These are phyloP conservation scores for Corinectria fuckeliana DNA, from an alignment of 2,329 filamentous ascomycete species.

Conservation along the genomic window DNA sequence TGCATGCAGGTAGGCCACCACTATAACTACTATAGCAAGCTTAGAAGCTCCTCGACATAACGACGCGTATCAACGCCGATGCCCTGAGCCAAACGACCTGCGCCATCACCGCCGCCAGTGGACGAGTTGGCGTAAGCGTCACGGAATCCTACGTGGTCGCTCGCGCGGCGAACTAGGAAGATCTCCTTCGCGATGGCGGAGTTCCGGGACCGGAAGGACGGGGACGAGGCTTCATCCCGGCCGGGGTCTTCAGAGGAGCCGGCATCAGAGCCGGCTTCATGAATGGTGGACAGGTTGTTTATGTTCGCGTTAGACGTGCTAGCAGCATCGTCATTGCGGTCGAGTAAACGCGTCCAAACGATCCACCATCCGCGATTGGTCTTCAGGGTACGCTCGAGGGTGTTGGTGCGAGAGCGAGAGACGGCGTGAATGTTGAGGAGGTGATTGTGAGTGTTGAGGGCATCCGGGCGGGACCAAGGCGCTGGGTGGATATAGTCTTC, in stretches of 20 bases:
- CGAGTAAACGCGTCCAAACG: slow-evolving; percentile 66
- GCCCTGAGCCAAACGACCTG: slow-evolving; percentile 69
- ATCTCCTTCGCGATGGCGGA: slow-evolving; percentile 60
- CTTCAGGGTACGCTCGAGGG: slow-evolving; percentile 68
- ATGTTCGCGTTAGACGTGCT: slow-evolving; percentile 17
- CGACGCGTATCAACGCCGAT: slow-evolving; percentile 79
- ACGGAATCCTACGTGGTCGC: slow-evolving; percentile 57
- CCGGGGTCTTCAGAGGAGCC: slow-evolving; percentile 4
- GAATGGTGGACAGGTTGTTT: slow-evolving; percentile 37
- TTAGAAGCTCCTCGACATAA: slow-evolving; percentile 77
- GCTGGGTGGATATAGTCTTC: slow-evolving; percentile 46
- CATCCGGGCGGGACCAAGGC: slow-evolving; percentile 66
- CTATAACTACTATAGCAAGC: slow-evolving; percentile 48
- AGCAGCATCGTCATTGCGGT: slow-evolving; percentile 37
- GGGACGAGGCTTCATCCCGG: slow-evolving; percentile 2
- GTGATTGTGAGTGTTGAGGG: slow-evolving; percentile 69
- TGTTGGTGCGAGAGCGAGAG: slow-evolving; percentile 51
- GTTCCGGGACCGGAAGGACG: background rate
- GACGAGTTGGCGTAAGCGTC: slow-evolving; percentile 47
- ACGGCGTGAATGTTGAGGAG: slow-evolving; percentile 61
- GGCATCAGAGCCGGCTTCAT: slow-evolving; percentile 31
- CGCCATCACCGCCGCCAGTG: slow-evolving; percentile 56
- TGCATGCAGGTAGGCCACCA: background rate
- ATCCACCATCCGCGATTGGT: slow-evolving; percentile 74
- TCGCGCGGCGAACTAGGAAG: slow-evolving; percentile 64